Evolutionary conservation across 2,329 filamentous ascomycete species (phyloP), one percentile per base, ranked within the genome.

Genomic region (Nemania sp.): DNA sequence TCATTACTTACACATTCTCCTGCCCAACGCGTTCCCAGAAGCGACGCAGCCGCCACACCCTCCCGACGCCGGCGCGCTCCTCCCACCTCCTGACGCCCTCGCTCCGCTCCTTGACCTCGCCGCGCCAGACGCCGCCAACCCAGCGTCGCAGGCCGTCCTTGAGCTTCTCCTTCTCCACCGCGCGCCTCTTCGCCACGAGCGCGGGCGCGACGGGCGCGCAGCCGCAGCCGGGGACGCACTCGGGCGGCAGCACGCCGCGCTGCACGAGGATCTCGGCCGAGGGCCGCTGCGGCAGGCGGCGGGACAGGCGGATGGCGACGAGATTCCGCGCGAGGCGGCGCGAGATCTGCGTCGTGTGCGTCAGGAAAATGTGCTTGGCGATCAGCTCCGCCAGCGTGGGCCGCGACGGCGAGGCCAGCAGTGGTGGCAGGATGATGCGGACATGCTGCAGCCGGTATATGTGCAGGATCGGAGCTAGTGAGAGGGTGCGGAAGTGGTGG

Each of bases 121-220:
- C 76, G 42, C 74, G 77, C 82, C 82, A 86, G 25, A 83, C 82
- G n/a, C 73, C 76, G 32, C 82, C 87, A 2, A 91, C 80, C 86
- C 87, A 90, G 12, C 81, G 79, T 39, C 87, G 76, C 62, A 91
- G 73, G 15, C 81, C 81, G 68, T 91, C 88, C 71, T 90, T 90
- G 45, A 91, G 79, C 61, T 80, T 80, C 75, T 90, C 87, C 66
- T 83, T 82, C 75, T 91, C 88, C 15, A 91, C 80, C 12, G 82
- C 83, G 57, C 84, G 79, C 69, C 84, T 84, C 65, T 81, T 80
- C 29, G 85, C 86, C n/a, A 90, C 83, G 35, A 90, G 75, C 0
- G 79, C 81, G 0, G 87, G 87, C 0, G 86, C 83, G 1, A 89
- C 78, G 54, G 71, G 62, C 73, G 76, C 56, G 67, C 71, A 57